Evolutionary conservation across 2,329 filamentous ascomycete genomes (phyloP).

Genomic region (Hypoxylon sp.): DNA sequence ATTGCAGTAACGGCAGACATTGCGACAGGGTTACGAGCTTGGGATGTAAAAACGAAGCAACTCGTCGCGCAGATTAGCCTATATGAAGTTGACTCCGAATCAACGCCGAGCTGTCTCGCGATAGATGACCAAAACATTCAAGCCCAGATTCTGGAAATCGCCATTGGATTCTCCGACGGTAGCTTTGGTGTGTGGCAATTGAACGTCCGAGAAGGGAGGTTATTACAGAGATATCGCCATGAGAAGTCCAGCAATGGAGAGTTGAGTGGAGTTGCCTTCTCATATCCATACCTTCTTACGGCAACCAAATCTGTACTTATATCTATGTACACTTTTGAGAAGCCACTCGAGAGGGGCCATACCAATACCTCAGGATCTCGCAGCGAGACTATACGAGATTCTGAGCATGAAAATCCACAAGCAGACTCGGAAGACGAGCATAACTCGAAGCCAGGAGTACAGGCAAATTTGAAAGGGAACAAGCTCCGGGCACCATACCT

Average conservation of each 20-base stretch:
- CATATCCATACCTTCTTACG: conserved; percentile 82
- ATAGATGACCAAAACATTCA: conserved; percentile 69
- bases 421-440: conserved; percentile 28
- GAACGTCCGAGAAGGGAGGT: conserved; percentile 58
- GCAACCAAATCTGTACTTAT: conserved; percentile 82
- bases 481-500: conserved; percentile 66
- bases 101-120: conserved; percentile 73
- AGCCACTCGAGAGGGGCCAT: conserved; percentile 41
- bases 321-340: conserved; percentile 79
- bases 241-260: conserved; percentile 74
- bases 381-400: conserved; percentile 19
- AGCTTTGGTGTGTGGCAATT: conserved; percentile 79
- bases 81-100: conserved; percentile 41
- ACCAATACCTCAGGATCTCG: conserved; percentile 28
- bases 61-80: conserved; percentile 69
- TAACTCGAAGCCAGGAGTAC: conserved; percentile 8
- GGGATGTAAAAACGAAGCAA: conserved; percentile 77
- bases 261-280: conserved; percentile 79
- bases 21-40: conserved; percentile 79
- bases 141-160: conserved; percentile 68
- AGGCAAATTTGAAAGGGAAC: background rate
- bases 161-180: conserved; percentile 80
- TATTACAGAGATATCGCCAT: conserved; percentile 71
- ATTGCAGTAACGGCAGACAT: conserved; percentile 83
- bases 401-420: conserved; percentile 17